Evolutionary conservation across 345 rosid species (phyloP), one percentile per base, ranked within the genome.

Genomic region (Populus nigra): DNA sequence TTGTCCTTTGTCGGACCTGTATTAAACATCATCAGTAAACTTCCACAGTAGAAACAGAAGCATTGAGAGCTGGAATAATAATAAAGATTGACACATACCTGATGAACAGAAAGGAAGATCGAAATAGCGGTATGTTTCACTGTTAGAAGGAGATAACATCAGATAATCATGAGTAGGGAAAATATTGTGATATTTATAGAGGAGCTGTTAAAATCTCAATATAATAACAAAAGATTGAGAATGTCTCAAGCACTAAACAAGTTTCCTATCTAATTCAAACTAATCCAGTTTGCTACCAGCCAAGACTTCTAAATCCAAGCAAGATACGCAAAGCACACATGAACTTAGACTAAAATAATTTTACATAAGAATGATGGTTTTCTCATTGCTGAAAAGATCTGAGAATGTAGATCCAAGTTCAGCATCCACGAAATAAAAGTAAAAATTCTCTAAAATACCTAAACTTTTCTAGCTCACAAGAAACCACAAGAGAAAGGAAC

Each of bases 121-220:
- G 38, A 90, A 93, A 75, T 91, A 91, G 55, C 94, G 91, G 85
- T 91, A 93, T 10, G 98, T 93, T 86, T 93, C 92, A 80, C 98
- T 93, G 91, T 25, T 5, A 59, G 65, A 59, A 23, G 9, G 65
- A 59, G n/a, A 59, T 59, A 59, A n/a, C 29, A 59, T 59, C 25
- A 59, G 27, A 57, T 57, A 22, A 57, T 57, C 62, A 57, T 57
- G 13, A 57, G 27, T 57, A 23, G 0, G 11, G 20, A 3, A 23
- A 57, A 57, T 8, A n/a, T n/a, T 11, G 10, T 8, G 9, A 23
- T 57, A 57, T 57, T n/a, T 23, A 57, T 57, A 57, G 4, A 8
- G 23, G 62, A 57, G n/a, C 27, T 57, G 62, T 57, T 57, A 57
- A 57, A 57, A n/a, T 57, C 11, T 3, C 62, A 57, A 57, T 57